Conservation (phyloP, 1,284 basidiomycete genomes). For the Amylostereum areolatum region DNA sequence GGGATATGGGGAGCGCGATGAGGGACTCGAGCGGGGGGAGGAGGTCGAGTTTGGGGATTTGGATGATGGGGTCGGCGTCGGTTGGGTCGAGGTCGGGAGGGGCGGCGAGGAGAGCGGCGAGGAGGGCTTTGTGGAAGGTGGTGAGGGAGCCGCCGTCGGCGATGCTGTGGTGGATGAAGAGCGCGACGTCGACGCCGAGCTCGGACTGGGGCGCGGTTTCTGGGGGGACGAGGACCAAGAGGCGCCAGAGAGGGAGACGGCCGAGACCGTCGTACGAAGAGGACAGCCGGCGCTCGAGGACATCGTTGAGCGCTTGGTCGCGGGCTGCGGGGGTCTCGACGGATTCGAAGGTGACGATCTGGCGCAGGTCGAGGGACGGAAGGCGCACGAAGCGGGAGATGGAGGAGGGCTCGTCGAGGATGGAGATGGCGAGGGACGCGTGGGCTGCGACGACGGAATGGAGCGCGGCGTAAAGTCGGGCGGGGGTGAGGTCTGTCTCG, state of each 20-base stretch:
- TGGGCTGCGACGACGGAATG: slow-evolving; percentile 1
- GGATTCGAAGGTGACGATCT: slow-evolving; percentile 1
- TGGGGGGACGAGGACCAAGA: slow-evolving; percentile 2
- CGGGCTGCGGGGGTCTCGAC: not conserved
- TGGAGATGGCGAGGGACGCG: slow-evolving; percentile 1
- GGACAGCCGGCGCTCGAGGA: not conserved
- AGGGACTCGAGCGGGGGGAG: slow-evolving; percentile 2
- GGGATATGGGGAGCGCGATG: slow-evolving; percentile 1
- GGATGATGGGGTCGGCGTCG: not conserved
- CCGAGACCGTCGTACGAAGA: slow-evolving; percentile 4
- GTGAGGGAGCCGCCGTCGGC: slow-evolving; percentile 6
- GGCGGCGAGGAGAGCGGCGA: slow-evolving; percentile 2
- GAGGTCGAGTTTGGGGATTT: not conserved
- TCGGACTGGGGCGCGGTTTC: not conserved
- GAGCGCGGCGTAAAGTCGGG: slow-evolving; percentile 2
- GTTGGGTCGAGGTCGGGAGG: no score
- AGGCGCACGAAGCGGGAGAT: slow-evolving; percentile 5
- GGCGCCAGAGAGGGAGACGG: slow-evolving; percentile 3
- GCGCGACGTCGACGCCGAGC: slow-evolving; percentile 4
- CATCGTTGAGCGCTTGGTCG: not conserved
- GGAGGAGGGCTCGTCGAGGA: slow-evolving; percentile 1
- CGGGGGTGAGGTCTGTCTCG: not conserved
- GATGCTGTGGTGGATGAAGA: slow-evolving; percentile 9
- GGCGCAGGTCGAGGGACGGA: slow-evolving; percentile 2
- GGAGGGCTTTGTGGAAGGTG: slow-evolving; percentile 4